Conservation (phyloP, 139 green algal species). For the Auxenochlorella pyrenoidosa region DNA sequence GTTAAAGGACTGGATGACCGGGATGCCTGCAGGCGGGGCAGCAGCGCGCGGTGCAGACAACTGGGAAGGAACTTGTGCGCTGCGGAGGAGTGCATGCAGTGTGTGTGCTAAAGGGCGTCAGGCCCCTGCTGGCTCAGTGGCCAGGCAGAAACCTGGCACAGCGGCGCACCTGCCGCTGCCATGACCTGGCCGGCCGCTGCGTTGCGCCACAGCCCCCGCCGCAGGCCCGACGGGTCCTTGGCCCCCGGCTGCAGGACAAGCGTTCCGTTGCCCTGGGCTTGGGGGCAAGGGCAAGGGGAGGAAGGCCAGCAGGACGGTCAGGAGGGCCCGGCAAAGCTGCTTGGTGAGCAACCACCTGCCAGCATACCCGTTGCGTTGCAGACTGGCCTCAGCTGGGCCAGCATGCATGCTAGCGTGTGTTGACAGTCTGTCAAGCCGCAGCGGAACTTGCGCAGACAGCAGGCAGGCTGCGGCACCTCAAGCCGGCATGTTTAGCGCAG, state of each 20-base stretch:
- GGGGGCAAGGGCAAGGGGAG: neutral
- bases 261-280: neutral
- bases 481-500: too few species aligned
- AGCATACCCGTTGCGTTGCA: neutral
- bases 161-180: neutral
- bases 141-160: too few species aligned
- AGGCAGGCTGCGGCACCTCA: neutral
- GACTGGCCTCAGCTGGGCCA: neutral
- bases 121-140: too few species aligned
- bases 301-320: neutral
- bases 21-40: neutral
- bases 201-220: conserved; percentile 13
- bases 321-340: too few species aligned
- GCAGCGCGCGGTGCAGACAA: too few species aligned
- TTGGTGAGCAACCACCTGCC: too few species aligned
- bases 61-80: too few species aligned
- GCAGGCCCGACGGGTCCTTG: neutral
- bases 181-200: neutral
- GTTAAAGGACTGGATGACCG: conserved; percentile 7
- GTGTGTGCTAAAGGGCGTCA: too few species aligned
- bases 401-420: neutral
- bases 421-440: too few species aligned
- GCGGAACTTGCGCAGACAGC: too few species aligned
- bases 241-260: neutral
- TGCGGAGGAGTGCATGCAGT: too few species aligned